Evolutionary conservation across 23 red algal genomes (phyloP).

Genomic region (Gracilaria caudata): DNA sequence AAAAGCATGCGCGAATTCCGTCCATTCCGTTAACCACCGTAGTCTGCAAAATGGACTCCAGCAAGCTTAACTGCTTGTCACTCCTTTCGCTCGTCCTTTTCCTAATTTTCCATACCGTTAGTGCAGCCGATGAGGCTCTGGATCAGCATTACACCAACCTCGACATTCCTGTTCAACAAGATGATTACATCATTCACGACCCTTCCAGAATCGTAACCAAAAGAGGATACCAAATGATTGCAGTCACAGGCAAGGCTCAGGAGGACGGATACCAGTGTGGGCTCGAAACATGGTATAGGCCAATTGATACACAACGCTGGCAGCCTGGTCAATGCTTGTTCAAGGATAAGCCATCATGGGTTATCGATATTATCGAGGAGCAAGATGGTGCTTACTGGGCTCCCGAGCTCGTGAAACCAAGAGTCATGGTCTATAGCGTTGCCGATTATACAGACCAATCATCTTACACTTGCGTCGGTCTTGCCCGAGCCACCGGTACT

Average conservation of each 20-base stretch:
- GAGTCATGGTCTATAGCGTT: conserved; percentile 10
- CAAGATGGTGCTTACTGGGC: neutral
- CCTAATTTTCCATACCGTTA: too few species aligned
- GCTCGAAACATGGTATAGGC: neutral
- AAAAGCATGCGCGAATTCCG: too few species aligned
- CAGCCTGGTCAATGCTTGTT: neutral
- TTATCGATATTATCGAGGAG: neutral
- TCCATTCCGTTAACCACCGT: too few species aligned
- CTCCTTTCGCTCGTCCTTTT: too few species aligned
- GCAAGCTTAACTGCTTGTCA: too few species aligned
- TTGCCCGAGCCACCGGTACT: neutral
- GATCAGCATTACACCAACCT: neutral
- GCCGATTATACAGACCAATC: neutral
- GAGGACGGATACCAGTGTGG: conserved; percentile 1
- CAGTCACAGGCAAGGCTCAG: neutral
- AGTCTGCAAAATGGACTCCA: too few species aligned
- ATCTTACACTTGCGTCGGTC: neutral
- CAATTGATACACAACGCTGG: neutral
- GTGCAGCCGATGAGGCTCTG: neutral
- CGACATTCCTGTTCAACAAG: neutral
- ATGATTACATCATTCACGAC: neutral
- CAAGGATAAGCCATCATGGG: neutral
- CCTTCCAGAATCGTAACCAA: neutral
- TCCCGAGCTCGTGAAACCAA: neutral
- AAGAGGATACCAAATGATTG: neutral